Base-by-base conservation (phyloP, 1,284 basidiomycete genomes). In the Cutaneotrichosporon cutaneum region DNA sequence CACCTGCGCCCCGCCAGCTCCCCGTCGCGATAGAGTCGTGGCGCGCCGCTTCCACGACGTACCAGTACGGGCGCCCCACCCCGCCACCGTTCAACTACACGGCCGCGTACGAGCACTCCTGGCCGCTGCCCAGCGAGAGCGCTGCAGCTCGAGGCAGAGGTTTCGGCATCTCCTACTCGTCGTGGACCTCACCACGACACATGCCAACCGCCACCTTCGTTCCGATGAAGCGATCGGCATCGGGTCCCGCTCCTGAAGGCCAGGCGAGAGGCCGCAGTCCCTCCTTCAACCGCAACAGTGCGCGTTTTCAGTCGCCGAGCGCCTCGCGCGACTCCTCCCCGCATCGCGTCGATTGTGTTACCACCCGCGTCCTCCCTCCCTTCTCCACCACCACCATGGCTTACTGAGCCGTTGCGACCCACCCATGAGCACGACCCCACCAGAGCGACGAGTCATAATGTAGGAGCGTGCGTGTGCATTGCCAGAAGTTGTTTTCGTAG, bases 141-240 rank as follows among this genome's bases (percentile, higher is more conserved):
- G 56, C 3, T 45, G 58, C 21, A 60, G 58, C 91, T 90, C 39
- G 39, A 42, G 39, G 16, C 18, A 18, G 39, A 42, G 39, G 39
- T 4, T n/a, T 42, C 6, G 39, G 39, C 39, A n/a, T 18, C 2
- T 16, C 39, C 7, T 42, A 42, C 39, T 42, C 39, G 39, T 42
- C 39, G 18, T 42, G 18, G 16, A 42, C 16, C 2, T 42, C 18
- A 3, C 39, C 39, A 16, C 39, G 39, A 5, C 39, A 42, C 39
- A 42, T 42, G 18, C 39, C 39, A 6, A 42, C 39, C 18, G 9
- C 39, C 7, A 18, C 39, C 6, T 7, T 42, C 39, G 18, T 42
- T n/a, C 39, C 39, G 18, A 42, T 42, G 39, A 42, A 42, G 39
- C 16, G 39, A n/a, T 16, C 39, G 39, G 39, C 39, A 9, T 42